phyloP scores from a whole-genome alignment of 768 basidiomycete species.

The Tremella fuciformis region DNA sequence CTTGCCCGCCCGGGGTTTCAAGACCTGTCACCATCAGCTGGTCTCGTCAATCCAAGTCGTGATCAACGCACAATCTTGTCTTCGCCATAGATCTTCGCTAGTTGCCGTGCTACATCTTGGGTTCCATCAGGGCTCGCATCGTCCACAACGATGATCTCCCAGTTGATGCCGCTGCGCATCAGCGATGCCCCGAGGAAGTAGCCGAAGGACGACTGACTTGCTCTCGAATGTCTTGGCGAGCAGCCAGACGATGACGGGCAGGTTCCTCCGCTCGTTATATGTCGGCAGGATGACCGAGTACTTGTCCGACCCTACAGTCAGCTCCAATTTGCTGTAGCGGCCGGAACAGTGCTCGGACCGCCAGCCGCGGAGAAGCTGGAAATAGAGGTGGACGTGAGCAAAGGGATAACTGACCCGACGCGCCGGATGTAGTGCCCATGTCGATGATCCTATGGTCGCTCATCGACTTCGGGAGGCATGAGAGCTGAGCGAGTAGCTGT shows the following conservation, averaged over 20 bases:
- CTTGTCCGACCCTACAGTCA: constrained; percentile 54
- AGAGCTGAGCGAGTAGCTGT: not conserved
- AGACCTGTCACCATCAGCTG: constrained; percentile 56
- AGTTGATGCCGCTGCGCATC: constrained; percentile 64
- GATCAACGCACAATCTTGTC: constrained; percentile 67
- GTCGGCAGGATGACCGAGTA: constrained; percentile 92
- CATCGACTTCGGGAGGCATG: not conserved
- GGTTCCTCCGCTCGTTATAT: constrained; percentile 88
- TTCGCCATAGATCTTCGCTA: constrained; percentile 75
- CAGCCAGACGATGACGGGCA: constrained; percentile 83
- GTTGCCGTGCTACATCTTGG: constrained; percentile 77
- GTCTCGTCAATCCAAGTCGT: not conserved
- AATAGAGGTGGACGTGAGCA: not conserved
- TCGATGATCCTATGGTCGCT: constrained; percentile 14
- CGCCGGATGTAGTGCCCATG: constrained; percentile 4
- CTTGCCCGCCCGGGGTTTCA: constrained; percentile 85
- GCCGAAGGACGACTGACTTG: constrained; percentile 58
- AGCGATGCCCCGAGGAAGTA: not conserved
- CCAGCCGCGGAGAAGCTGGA: not conserved
- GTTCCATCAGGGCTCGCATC: constrained; percentile 92
- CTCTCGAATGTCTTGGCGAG: constrained; percentile 72
- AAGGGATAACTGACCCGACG: constrained; percentile 5
- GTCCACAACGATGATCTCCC: constrained; percentile 89
- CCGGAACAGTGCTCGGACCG: too few relatives aligned
- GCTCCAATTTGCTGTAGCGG: not conserved